Percentiles rank a stretch among this genome's conserved stretches.
phyloP scores from a whole-genome alignment of 805 yeast genomes.

The Starmerella ratchasimensis region DNA sequence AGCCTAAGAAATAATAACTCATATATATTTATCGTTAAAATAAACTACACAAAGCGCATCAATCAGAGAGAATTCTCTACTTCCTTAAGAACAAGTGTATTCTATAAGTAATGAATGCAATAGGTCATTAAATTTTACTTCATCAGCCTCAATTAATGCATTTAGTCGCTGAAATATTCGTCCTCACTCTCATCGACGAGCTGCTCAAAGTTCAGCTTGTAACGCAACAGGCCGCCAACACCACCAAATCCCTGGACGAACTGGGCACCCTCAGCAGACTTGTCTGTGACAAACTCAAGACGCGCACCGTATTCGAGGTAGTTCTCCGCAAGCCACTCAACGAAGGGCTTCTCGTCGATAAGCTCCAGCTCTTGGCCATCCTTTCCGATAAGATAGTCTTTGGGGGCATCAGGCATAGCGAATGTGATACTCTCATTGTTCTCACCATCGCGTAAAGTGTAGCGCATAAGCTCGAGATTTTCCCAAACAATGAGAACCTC shows the following conservation, averaged over 20 bases:
- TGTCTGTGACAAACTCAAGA: constrained; percentile 90
- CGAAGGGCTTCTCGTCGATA: constrained; percentile 65
- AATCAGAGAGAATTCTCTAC: no score
- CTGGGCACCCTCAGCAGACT: constrained; percentile 97
- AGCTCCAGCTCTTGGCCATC: constrained; percentile 90
- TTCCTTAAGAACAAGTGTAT: no score
- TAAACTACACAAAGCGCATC: no score
- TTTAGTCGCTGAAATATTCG: constrained; percentile 54
- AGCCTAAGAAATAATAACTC: no score
- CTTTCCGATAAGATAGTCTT: constrained; percentile 64
- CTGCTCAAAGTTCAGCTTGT: constrained; percentile 94
- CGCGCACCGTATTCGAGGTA: constrained; percentile 89
- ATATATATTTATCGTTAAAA: no score
- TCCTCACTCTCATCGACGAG: constrained; percentile 79
- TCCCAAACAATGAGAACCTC: constrained; percentile 88
- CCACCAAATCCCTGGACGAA: constrained; percentile 98
- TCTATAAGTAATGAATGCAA: no score
- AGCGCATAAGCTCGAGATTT: constrained; percentile 74
- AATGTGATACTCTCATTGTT: constrained; percentile 63
- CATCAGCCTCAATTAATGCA: no score
- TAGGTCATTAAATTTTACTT: no score
- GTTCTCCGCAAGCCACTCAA: constrained; percentile 98
- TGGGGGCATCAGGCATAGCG: constrained; percentile 58
- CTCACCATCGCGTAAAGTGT: constrained; percentile 69
- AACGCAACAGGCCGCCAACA: constrained; percentile 90